Percentiles rank a stretch among this genome's conserved stretches.
Conservation (phyloP, 192 early-diverging fungal genomes). For the Coemansia sp. region DNA sequence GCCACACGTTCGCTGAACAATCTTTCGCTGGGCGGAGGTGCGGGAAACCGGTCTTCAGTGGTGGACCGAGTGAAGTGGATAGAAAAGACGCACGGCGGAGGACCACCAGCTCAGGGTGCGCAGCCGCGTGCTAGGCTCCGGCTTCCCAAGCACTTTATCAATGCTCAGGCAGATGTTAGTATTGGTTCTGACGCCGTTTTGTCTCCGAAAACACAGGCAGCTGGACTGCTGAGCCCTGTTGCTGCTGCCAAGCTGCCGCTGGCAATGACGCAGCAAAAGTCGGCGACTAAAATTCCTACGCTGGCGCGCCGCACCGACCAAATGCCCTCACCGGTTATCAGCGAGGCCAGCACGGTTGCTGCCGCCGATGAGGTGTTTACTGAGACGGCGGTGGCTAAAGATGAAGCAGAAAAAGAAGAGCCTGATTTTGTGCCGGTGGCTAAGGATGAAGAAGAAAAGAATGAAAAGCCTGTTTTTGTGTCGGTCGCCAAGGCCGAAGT, state of each 20-base stretch:
- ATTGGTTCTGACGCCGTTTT: background rate
- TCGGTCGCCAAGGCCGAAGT: background rate
- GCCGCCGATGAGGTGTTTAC: background rate
- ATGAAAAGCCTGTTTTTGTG: background rate
- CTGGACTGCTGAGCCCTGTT: background rate
- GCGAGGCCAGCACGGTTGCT: slow-evolving; percentile 23
- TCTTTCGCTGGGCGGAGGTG: slow-evolving; percentile 7
- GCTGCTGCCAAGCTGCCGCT: background rate
- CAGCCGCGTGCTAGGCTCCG: slow-evolving; percentile 20
- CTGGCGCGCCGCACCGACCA: slow-evolving; percentile 7
- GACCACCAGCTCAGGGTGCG: slow-evolving; percentile 1
- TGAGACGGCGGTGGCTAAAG: background rate
- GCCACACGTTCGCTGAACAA: background rate
- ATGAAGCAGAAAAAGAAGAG: background rate
- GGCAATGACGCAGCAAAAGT: slow-evolving; percentile 2
- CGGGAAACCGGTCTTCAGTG: slow-evolving; percentile 31
- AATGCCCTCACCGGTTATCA: slow-evolving; percentile 30
- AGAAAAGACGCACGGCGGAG: slow-evolving; percentile 35
- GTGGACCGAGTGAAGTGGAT: slow-evolving; percentile 50
- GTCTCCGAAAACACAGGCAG: background rate
- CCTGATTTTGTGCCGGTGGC: background rate
- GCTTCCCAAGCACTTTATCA: slow-evolving; percentile 36
- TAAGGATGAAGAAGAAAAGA: no score
- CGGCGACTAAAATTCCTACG: slow-evolving; percentile 1
- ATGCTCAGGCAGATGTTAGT: background rate